Evolutionary conservation across 805 yeast genomes (phyloP), one percentile per base, ranked within the genome.

Genomic region (Spencermartinsiella europaea): DNA sequence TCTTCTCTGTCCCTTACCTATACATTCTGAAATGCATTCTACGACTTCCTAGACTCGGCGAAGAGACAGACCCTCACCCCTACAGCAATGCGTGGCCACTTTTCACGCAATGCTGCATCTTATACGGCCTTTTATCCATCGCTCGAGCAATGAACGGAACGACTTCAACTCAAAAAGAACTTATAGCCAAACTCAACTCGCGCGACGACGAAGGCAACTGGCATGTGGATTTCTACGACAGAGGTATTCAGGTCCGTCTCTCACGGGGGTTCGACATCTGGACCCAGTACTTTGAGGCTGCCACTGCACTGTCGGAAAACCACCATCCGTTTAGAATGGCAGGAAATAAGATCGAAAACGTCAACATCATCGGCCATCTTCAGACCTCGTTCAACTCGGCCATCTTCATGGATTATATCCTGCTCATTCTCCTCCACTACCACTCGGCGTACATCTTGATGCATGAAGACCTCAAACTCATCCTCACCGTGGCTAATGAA

Each of bases 181-280:
- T 42, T 12, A 20, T 46, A 5, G 34, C 34, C 14, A 40, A 38
- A 38, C 46, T 38, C n/a, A 38, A 33, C 20, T 35, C 28, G 19
- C 27, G 42, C 19, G 38, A 34, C 17, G 40, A 36, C 25, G 28
- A 21, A 19, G 44, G 44, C n/a, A 10, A 42, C 22, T 43, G 53
- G 49, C 16, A 27, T 14, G 48, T 47, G 21, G 51, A 52, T 20
- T 47, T 49, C 21, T 51, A 50, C 38, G 63, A 61, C 44, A 49
- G 53, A 5, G 47, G 51, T 5, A 47, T 59, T 7, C 63, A 56
- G 49, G 57, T 55, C 2, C 54, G 65, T 8, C 39, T 62, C 15
- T 60, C 58, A 28, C 55, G 64, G 5, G 66, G 62, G 8, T 55
- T 62, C 21, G 64, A 62, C 35, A 52, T 57, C 5, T 62, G 67